phyloP scores from a whole-genome alignment of 2,329 filamentous ascomycete species.

The Neopestalotiopsis sp. region DNA sequence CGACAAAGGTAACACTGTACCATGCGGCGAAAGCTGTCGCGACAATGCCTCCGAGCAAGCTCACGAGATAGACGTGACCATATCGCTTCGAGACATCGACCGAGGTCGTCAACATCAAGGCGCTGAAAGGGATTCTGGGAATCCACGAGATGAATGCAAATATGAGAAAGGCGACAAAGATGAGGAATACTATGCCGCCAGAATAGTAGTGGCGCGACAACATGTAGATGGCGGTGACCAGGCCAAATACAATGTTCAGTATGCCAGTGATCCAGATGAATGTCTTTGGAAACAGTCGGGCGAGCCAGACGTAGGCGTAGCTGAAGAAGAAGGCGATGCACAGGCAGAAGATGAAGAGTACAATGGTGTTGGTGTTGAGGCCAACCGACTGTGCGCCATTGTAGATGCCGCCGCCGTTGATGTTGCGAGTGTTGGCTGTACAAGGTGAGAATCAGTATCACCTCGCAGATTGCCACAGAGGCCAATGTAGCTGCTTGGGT shows the following conservation, averaged over 20 bases:
- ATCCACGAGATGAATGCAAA: conserved; percentile 91
- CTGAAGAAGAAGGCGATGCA: conserved; percentile 76
- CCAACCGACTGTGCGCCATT: conserved; percentile 66
- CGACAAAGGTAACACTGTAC: conserved; percentile 85
- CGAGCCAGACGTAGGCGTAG: conserved; percentile 76
- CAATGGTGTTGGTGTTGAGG: conserved; percentile 82
- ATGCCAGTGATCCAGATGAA: conserved; percentile 95
- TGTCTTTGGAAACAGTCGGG: conserved; percentile 81
- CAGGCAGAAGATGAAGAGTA: conserved; percentile 83
- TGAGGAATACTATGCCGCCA: conserved; percentile 83
- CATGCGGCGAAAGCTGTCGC: conserved; percentile 80
- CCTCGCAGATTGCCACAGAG: not conserved
- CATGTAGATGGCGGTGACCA: conserved; percentile 90
- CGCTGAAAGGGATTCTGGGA: conserved; percentile 86
- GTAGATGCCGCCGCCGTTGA: conserved; percentile 77
- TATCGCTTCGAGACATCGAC: conserved; percentile 85
- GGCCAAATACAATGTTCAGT: conserved; percentile 80
- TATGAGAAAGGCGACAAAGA: conserved; percentile 81
- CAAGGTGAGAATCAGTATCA: not conserved
- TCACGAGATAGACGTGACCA: conserved; percentile 87
- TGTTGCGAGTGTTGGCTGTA: conserved; percentile 55
- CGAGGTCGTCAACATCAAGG: conserved; percentile 84
- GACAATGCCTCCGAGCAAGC: conserved; percentile 78
- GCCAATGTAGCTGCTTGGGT: no score
- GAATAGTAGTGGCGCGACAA: conserved; percentile 77